A percentile compares a stretch with the other conserved stretches of the same genome.
phyloP scores from a whole-genome alignment of 2,329 filamentous ascomycete species.

The Apiospora rasikravindrae region DNA sequence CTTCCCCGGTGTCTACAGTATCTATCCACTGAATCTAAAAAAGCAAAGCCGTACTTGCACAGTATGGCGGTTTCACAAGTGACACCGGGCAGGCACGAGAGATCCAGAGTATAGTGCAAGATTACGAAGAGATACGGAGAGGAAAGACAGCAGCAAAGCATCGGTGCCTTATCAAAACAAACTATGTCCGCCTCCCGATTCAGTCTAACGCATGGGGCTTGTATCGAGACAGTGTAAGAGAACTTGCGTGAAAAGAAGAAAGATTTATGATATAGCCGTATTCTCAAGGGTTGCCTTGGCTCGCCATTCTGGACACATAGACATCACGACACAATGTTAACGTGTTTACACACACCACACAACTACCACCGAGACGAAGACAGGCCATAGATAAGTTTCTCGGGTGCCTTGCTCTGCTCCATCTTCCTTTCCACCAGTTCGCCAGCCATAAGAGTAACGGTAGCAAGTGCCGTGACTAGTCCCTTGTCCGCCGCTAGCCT shows the following conservation, averaged over 20 bases:
- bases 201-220: constrained; percentile 36
- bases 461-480: constrained; percentile 19
- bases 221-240: constrained; percentile 39
- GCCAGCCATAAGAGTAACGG: constrained; percentile 30
- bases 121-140: background rate
- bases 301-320: constrained; percentile 43
- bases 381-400: constrained; percentile 17
- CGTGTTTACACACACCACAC: constrained; percentile 36
- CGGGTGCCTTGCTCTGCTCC: constrained; percentile 24
- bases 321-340: constrained; percentile 37
- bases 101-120: background rate
- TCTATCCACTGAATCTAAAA: background rate
- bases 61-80: background rate
- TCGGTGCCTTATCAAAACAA: constrained; percentile 28
- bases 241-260: constrained; percentile 44
- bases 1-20: background rate
- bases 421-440: constrained; percentile 32
- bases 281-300: constrained; percentile 37
- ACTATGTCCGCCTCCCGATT: constrained; percentile 35
- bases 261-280: constrained; percentile 55
- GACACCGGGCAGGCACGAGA: background rate
- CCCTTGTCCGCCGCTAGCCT: constrained; percentile 16
- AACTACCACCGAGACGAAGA: constrained; percentile 15
- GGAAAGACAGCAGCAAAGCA: constrained; percentile 10
- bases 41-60: background rate